Base-by-base conservation (phyloP, 2,329 filamentous ascomycete genomes). In the Diaporthe destruens region DNA sequence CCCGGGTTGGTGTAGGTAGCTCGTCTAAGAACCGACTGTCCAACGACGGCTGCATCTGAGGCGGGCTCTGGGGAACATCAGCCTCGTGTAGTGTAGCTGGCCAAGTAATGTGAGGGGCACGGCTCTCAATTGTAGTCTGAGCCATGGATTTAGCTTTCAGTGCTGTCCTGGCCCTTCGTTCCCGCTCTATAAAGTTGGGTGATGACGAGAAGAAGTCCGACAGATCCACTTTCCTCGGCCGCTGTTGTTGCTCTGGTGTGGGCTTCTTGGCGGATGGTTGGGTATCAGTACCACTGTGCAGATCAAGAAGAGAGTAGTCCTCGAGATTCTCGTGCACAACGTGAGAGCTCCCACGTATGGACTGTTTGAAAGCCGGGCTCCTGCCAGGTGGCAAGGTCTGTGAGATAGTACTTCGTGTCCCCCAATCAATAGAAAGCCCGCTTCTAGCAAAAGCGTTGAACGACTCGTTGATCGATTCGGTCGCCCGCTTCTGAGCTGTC, bases 131-230 rank as follows among this genome's bases (percentile, higher is more conserved):
- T n/a, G 59, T 44, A n/a, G 6, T 49, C 53, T 61, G 66, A 12
- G 59, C 54, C 32, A 61, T 32, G 25, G 71, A 51, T 25, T 47
- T 59, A 18, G 66, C 57, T 11, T 70, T 61, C 23, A 44, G 63
- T n/a, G 59, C 44, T 47, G 72, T 25, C 56, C 66, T 74, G 20
- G 70, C 65, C 56, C 72, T 61, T 55, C 54, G 66, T 55, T 74
- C 70, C 53, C 72, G 66, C 69, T 72, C 68, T 49, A 71, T 61
- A 42, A 74, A 53, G 29, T 75, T 67, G 44, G 72, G 84, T 0
- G 88, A 88, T 3, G 88, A 90, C 0, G 88, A 90, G 77, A 90
- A 90, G 78, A 90, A 90, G 9, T 84, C 82, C 7, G 86, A 84
- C 2, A 90, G 80, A 68, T 89, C 85, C 68, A 87, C 85, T 29